These are phyloP conservation scores for Suhomyces faveliae DNA, from an alignment of 805 yeast species.

Conservation along the genomic window DNA sequence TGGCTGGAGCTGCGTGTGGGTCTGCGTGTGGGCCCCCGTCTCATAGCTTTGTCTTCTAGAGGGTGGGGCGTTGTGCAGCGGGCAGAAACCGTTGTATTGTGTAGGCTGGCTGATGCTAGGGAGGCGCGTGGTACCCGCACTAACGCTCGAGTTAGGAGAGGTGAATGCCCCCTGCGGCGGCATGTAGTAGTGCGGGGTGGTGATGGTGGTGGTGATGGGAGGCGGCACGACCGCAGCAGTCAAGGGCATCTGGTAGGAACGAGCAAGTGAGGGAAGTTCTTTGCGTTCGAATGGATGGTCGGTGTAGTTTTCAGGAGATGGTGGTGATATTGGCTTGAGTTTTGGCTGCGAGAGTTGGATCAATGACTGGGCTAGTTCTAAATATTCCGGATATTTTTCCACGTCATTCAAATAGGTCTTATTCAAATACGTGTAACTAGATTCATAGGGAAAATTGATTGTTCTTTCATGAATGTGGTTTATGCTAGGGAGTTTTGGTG, in stretches of 20 bases:
- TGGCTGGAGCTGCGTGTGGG: slow-evolving; percentile 1
- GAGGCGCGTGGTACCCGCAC: background rate
- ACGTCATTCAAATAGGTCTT: slow-evolving; percentile 50
- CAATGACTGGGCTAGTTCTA: slow-evolving; percentile 46
- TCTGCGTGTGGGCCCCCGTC: background rate
- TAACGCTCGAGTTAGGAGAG: background rate
- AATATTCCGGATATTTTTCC: slow-evolving; percentile 46
- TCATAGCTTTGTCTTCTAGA: slow-evolving; percentile 3
- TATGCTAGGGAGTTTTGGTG: slow-evolving; percentile 18
- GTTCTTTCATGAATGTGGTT: slow-evolving; percentile 28
- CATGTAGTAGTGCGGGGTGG: slow-evolving; percentile 2
- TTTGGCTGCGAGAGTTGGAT: slow-evolving; percentile 31
- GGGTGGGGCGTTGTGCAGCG: background rate
- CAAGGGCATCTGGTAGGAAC: background rate
- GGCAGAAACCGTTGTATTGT: background rate
- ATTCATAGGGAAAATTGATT: slow-evolving; percentile 53
- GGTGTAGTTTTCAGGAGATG: background rate
- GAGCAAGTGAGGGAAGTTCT: background rate
- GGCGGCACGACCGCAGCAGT: background rate
- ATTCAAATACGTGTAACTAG: slow-evolving; percentile 50
- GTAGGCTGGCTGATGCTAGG: slow-evolving; percentile 4
- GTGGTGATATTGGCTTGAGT: background rate
- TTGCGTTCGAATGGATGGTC: background rate
- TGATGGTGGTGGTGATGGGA: background rate
- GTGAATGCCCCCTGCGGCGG: slow-evolving; percentile 6